phyloP scores from a whole-genome alignment of 2,329 filamentous ascomycete genomes.

The Rhynchosporium secalis region DNA sequence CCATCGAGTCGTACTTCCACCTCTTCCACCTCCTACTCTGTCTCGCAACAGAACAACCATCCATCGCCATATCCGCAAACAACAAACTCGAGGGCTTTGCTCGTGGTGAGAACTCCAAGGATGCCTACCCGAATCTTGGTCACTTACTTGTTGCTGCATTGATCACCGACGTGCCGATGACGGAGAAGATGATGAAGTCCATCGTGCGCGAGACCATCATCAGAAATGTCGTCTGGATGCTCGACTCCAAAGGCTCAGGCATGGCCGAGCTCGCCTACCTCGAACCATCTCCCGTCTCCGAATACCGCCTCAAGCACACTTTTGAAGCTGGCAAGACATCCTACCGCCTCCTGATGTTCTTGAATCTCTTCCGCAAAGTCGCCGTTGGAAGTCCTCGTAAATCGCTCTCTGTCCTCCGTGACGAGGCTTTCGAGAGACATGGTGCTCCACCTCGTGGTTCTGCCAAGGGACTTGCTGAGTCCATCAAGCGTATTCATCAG shows the following conservation, averaged over 20 bases:
- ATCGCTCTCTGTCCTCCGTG: constrained; percentile 43
- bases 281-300: constrained; percentile 44
- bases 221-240: constrained; percentile 53
- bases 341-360: constrained; percentile 55
- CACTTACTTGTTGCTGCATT: constrained; percentile 50
- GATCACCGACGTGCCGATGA: constrained; percentile 47
- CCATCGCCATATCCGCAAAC: constrained; percentile 46
- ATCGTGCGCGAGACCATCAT: constrained; percentile 52
- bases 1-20: constrained; percentile 53
- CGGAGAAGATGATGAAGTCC: constrained; percentile 42
- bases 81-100: constrained; percentile 43
- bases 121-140: constrained; percentile 49
- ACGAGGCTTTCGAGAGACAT: constrained; percentile 49
- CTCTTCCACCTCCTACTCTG: constrained; percentile 53
- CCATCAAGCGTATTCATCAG: constrained; percentile 46
- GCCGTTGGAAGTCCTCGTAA: constrained; percentile 43
- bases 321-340: constrained; percentile 49
- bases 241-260: constrained; percentile 39
- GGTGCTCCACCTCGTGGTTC: constrained; percentile 47
- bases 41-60: constrained; percentile 43
- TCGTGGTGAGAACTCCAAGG: constrained; percentile 44
- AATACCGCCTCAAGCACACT: constrained; percentile 49
- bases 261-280: constrained; percentile 49
- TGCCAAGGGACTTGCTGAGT: constrained; percentile 44
- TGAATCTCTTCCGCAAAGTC: constrained; percentile 49